Evolutionary conservation across 2,329 filamentous ascomycete genomes (phyloP).

Genomic region (Emergomyces orientalis): DNA sequence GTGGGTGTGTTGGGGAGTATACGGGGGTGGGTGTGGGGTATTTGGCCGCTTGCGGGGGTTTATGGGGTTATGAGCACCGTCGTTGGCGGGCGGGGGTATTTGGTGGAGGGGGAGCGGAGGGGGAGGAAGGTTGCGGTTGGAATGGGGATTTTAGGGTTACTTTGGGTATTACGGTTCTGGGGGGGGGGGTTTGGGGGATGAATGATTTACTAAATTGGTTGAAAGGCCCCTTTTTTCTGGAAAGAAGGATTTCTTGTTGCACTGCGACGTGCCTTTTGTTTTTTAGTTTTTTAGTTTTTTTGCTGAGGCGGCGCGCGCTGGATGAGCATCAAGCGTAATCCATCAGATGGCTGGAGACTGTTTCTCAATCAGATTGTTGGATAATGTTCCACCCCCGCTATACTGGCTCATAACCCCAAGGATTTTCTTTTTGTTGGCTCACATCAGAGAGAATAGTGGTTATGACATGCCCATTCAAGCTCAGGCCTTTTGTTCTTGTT

Average conservation of each 20-base stretch:
- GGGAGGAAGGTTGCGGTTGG: not conserved
- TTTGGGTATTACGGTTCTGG: not conserved
- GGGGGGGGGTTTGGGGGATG: not conserved
- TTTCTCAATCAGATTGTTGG: not conserved
- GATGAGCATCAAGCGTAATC: not conserved
- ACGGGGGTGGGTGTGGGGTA: conserved; percentile 1
- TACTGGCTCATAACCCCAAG: not conserved
- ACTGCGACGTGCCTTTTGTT: too few relatives aligned
- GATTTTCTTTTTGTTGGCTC: not conserved
- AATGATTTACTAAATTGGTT: too few relatives aligned
- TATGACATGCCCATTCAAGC: not conserved
- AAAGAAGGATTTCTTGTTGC: too few relatives aligned
- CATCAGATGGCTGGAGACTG: not conserved
- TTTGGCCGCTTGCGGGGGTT: conserved; percentile 6
- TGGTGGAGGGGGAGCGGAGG: not conserved
- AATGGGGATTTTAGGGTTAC: not conserved
- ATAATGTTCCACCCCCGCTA: not conserved
- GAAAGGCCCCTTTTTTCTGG: too few relatives aligned
- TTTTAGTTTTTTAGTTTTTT: too few relatives aligned
- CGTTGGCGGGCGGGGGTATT: conserved; percentile 1
- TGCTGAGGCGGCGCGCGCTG: not conserved
- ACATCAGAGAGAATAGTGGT: not conserved
- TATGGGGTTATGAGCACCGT: conserved; percentile 5
- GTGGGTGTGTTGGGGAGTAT: not conserved
- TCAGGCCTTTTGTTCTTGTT: not conserved